phyloP scores from a whole-genome alignment of 202 grass and related monocot genomes.

The Carex arenaria region DNA sequence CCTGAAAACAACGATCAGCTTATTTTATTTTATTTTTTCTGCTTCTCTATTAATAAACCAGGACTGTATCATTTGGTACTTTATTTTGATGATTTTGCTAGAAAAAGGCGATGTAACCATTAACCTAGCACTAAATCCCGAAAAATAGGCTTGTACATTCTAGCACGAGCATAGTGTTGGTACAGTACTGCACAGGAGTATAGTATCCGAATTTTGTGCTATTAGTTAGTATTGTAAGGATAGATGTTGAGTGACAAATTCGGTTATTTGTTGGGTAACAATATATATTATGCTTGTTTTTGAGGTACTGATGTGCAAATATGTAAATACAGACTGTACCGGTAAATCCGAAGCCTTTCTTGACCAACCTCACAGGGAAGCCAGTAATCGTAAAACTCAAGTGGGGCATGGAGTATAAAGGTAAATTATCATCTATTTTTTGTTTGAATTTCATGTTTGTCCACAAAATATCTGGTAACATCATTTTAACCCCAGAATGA shows the following conservation, averaged over 20 bases:
- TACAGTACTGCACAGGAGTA: too few species aligned
- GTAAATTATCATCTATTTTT: slow-evolving; percentile 29
- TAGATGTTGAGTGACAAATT: not conserved
- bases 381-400: slow-evolving; percentile 91
- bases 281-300: not conserved
- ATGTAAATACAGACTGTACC: slow-evolving; percentile 54
- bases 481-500: not conserved
- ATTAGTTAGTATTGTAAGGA: not conserved
- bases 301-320: slow-evolving; percentile 9
- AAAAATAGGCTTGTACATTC: too few species aligned
- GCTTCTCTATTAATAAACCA: not conserved
- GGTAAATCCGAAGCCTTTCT: slow-evolving; percentile 97
- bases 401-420: slow-evolving; percentile 99
- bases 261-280: too few species aligned
- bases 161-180: too few species aligned
- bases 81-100: too few species aligned
- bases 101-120: too few species aligned
- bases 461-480: not conserved
- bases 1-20: not conserved
- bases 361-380: slow-evolving; percentile 90
- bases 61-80: not conserved
- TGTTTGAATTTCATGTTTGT: not conserved
- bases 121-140: too few species aligned
- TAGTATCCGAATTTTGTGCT: too few species aligned
- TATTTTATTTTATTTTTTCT: not conserved